Conservation (phyloP, 139 green algal species). For the Chlorella sp. region DNA sequence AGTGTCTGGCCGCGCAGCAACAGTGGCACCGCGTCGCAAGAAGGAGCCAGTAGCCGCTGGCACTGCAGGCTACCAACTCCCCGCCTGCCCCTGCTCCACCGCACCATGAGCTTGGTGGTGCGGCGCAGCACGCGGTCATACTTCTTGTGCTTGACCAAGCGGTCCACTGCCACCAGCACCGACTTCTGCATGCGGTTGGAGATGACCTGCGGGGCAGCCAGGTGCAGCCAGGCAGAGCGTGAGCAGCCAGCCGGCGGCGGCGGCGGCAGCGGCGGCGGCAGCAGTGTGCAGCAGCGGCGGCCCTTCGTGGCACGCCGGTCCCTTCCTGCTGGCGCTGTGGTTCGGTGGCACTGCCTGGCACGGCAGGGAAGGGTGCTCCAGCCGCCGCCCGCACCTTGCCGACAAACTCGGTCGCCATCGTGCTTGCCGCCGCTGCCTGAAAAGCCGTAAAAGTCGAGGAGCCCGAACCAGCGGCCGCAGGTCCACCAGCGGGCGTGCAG, state of each 20-base stretch:
- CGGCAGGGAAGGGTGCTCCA: no score
- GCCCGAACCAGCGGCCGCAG: no score
- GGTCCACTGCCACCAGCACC: constrained; percentile 61
- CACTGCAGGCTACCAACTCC: no score
- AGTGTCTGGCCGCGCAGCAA: no score
- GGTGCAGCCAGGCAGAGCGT: not conserved
- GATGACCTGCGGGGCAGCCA: constrained; percentile 55
- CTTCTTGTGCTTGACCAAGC: constrained; percentile 51
- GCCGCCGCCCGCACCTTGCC: constrained; percentile 34
- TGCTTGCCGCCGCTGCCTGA: no score
- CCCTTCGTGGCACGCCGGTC: no score
- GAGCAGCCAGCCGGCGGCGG: not conserved
- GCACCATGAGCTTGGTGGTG: constrained; percentile 69
- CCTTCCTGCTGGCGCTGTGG: no score
- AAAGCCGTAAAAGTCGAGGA: no score
- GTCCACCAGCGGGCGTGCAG: no score
- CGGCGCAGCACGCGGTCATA: constrained; percentile 49
- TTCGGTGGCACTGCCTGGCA: no score
- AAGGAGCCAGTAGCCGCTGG: no score
- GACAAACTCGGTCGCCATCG: constrained; percentile 38
- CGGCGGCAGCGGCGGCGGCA: not conserved
- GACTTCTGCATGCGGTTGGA: constrained; percentile 72
- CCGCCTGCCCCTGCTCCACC: not conserved
- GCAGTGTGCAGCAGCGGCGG: not conserved
- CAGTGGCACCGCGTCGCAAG: no score